These are phyloP conservation scores for Albophoma yamanashiensis DNA, from an alignment of 2,329 filamentous ascomycete species.

Conservation along the genomic window DNA sequence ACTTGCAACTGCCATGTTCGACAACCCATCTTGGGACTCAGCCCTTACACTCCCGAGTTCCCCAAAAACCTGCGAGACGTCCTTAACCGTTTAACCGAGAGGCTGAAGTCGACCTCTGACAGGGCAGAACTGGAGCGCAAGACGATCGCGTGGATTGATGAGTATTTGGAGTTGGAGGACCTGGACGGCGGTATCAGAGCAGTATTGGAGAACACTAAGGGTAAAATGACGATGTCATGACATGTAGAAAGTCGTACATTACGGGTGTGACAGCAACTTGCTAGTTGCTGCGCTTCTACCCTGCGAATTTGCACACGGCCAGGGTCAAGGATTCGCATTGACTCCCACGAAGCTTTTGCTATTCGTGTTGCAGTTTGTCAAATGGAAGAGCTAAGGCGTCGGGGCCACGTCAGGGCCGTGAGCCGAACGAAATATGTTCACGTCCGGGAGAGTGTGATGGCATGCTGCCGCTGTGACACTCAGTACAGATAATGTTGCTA, in stretches of 20 bases:
- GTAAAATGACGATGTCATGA: conserved; percentile 12
- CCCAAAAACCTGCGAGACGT: conserved; percentile 58
- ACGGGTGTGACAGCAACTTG: background rate
- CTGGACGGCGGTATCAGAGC: conserved; percentile 45
- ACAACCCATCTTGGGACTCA: conserved; percentile 57
- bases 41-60: conserved; percentile 56
- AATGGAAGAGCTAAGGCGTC: too few species aligned
- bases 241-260: background rate
- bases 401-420: background rate
- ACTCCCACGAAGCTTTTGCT: background rate
- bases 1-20: conserved; percentile 63
- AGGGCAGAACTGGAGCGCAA: conserved; percentile 34
- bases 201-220: conserved; percentile 43
- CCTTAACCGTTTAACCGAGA: conserved; percentile 49
- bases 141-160: conserved; percentile 42
- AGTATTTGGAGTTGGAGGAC: conserved; percentile 34
- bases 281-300: background rate
- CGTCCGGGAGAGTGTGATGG: background rate
- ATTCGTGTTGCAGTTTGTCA: background rate
- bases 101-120: conserved; percentile 33
- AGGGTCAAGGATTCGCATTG: background rate
- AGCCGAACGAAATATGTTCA: background rate
- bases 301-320: background rate
- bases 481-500: background rate
- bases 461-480: background rate